A percentile compares a stretch with the other conserved stretches of the same genome.
Evolutionary conservation across 257 asterid species (phyloP).

Genomic region (Nicotiana undulata): DNA sequence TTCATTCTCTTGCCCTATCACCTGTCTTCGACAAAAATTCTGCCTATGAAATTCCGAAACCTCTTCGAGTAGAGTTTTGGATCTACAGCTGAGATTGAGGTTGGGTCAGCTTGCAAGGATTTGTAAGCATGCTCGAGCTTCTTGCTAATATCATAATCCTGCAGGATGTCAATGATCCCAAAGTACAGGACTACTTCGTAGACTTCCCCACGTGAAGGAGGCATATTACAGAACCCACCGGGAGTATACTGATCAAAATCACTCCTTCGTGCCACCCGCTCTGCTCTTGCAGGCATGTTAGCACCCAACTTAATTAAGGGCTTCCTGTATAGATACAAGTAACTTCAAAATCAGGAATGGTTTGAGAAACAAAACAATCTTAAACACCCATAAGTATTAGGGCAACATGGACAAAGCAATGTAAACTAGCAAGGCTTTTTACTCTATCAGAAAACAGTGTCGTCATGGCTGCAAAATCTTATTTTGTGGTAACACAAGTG

Average conservation of each 20-base stretch:
- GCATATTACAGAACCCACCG: slow-evolving; percentile 39
- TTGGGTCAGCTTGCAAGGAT: slow-evolving; percentile 75
- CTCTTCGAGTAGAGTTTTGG: slow-evolving; percentile 86
- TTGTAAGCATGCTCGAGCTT: slow-evolving; percentile 94
- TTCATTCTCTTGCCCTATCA: slow-evolving; percentile 16
- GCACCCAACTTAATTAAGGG: slow-evolving; percentile 81
- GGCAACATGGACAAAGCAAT: background rate
- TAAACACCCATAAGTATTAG: background rate
- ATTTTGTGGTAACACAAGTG: background rate
- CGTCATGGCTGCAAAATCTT: background rate
- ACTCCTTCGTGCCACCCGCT: slow-evolving; percentile 68
- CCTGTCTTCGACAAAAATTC: slow-evolving; percentile 69
- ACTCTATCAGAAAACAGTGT: background rate
- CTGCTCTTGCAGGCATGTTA: slow-evolving; percentile 97
- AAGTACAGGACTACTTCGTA: slow-evolving; percentile 81
- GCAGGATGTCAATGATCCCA: slow-evolving; percentile 87
- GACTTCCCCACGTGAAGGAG: slow-evolving; percentile 45
- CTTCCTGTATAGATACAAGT: slow-evolving; percentile 37
- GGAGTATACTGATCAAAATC: slow-evolving; percentile 60
- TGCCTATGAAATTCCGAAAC: slow-evolving; percentile 74
- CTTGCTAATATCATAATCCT: slow-evolving; percentile 91
- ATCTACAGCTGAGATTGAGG: slow-evolving; percentile 92
- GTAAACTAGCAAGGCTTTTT: background rate
- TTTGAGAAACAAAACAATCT: background rate
- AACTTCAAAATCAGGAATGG: background rate